Base-by-base conservation (phyloP, 2,329 filamentous ascomycete species). In the Arthroderma uncinatum region DNA sequence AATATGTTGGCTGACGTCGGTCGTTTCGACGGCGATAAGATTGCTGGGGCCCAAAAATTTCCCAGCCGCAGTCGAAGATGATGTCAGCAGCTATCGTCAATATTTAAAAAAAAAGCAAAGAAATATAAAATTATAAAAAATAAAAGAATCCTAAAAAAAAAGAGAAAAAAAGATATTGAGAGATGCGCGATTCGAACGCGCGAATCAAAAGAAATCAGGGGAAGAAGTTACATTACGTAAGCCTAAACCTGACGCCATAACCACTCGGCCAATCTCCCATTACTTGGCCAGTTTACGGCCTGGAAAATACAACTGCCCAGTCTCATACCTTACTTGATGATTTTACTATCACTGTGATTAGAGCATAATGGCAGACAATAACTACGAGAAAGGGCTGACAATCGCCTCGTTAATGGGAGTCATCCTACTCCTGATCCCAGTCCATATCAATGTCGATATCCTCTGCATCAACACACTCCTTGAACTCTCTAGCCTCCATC, bases 131-230 rank as follows among this genome's bases (percentile, higher is more conserved):
- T 9, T 16, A 14, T 25, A 54, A n/a, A 54, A 54, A 54, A 34
- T 44, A 54, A 53, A 48, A n/a, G 28, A 56, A 44, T 4, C 1
- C 21, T 52, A 21, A 53, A 2, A 37, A 55, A 34, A 52, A 56
- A 44, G 16, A 57, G 55, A 40, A 30, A 52, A 16, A 34, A 34
- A 23, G 9, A 47, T 47, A n/a, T 21, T 40, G 44, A 57, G 19
- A 59, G 55, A 47, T 57, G 55, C 55, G 55, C 47, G 55, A 57
- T 57, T 57, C 55, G 55, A 57, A 57, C 55, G 44, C 55, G 55
- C 55, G 55, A 50, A 57, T 57, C 55, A 50, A 50, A 50, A 50
- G 55, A 57, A 57, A 57, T 44, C 44, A 57, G 55, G 55, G 55
- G 16, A 23, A 53, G 36, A 37, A 25, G 12, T 25, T 30, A 52